These are phyloP conservation scores for Podaxis mareebaensis DNA, from an alignment of 768 basidiomycete species.

Conservation along the genomic window DNA sequence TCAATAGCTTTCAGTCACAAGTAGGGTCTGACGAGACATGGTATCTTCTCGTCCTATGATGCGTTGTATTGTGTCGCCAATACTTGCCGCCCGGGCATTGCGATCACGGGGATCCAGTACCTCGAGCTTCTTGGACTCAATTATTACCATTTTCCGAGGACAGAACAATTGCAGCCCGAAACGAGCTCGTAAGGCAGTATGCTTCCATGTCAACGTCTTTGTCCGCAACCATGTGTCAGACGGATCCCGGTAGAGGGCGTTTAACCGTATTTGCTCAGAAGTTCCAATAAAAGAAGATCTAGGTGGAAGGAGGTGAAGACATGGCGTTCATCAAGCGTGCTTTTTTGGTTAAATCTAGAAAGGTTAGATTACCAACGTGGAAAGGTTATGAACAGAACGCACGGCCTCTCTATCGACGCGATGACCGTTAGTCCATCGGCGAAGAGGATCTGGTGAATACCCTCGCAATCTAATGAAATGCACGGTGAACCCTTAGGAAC, in stretches of 20 bases:
- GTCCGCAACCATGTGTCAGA: background rate
- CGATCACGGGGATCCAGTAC: background rate
- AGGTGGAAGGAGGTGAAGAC: background rate
- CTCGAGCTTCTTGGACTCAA: background rate
- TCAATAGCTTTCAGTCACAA: background rate
- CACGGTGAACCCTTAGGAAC: background rate
- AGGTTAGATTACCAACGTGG: constrained; percentile 7
- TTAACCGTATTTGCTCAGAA: background rate
- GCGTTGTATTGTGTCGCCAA: background rate
- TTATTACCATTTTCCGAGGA: background rate
- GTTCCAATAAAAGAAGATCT: constrained; percentile 6
- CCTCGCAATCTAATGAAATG: background rate
- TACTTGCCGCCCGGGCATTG: background rate
- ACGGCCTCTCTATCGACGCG: background rate
- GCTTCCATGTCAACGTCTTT: background rate
- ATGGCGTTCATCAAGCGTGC: constrained; percentile 6
- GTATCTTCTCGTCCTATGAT: background rate
- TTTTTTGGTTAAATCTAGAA: constrained; percentile 10
- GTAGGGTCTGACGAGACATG: background rate
- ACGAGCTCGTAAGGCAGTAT: background rate
- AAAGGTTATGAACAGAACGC: background rate
- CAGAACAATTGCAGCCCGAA: background rate
- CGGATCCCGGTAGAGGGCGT: background rate
- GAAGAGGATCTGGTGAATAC: background rate
- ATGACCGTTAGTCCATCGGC: background rate